Evolutionary conservation across 1,284 basidiomycete genomes (phyloP), one percentile per base, ranked within the genome.

Genomic region (Vanrija sp.): DNA sequence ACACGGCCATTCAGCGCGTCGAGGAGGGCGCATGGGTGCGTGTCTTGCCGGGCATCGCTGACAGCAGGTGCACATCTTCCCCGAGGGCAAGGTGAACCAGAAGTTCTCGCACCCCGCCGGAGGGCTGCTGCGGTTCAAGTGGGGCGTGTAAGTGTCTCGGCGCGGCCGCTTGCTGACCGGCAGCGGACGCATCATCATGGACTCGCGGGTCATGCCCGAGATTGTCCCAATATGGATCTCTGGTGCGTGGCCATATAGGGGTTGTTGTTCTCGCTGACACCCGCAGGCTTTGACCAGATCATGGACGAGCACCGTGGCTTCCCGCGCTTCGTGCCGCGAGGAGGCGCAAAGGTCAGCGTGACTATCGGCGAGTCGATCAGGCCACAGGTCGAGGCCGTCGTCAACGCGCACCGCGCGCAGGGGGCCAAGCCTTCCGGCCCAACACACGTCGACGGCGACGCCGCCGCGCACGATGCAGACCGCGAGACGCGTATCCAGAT

Each of bases 191-290:
- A 87, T 95, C 45, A 70, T 95, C 44, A 89, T 92, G 84, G 89
- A 93, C 66, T 79, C 85, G 0, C 73, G 79, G 19, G 72, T 78
- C 37, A 82, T 83, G 46, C 94, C 95, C 0, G 75, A 85, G n/a
- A 84, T 97, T 52, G 85, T 98, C 53, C 95, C 95, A 1, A 90
- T 97, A 80, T 97, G 91, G 89, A 81, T 98, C 19, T 85, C 86
- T 5, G 91, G 85, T 85, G 49, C 20, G 78, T 64, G n/a, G n/a
- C n/a, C n/a, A n/a, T 20, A 20, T 5, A 20, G 10, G 6, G 4
- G 12, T 19, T 3, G 9, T 10, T 16, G 18, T n/a, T 3, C 27
- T 8, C n/a, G 25, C 19, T 45, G 25, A 25, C 37, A 31, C 12
- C 7, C 38, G 20, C 62, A 87, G 86, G 92, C 19, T 95, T 95